These are phyloP conservation scores for Noccaea bulbosa DNA, from an alignment of 345 rosid genomes.

Conservation along the genomic window DNA sequence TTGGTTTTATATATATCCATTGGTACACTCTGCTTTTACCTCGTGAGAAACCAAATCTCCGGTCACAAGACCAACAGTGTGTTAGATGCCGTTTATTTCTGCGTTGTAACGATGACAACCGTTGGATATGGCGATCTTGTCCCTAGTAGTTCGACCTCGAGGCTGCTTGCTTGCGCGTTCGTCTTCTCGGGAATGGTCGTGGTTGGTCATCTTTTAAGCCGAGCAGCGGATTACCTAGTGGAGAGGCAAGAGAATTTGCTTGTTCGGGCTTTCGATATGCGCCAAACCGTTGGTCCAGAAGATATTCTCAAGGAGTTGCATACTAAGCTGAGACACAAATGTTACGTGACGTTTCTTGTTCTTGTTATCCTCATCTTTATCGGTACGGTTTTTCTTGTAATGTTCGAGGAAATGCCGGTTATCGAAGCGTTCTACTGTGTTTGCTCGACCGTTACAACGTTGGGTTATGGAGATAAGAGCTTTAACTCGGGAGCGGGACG, in stretches of 20 bases:
- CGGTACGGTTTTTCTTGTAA: slow-evolving; percentile 53
- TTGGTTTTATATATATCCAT: slow-evolving; percentile 56
- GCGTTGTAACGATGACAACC: slow-evolving; percentile 88
- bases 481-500: slow-evolving; percentile 43
- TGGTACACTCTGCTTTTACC: slow-evolving; percentile 67
- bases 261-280: slow-evolving; percentile 55
- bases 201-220: slow-evolving; percentile 57
- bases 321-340: slow-evolving; percentile 58
- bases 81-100: slow-evolving; percentile 78
- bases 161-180: slow-evolving; percentile 74
- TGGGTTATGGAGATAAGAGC: slow-evolving; percentile 41
- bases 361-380: slow-evolving; percentile 49
- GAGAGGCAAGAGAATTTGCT: slow-evolving; percentile 84
- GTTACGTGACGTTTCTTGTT: slow-evolving; percentile 45
- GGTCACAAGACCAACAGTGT: slow-evolving; percentile 71
- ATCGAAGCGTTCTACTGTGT: slow-evolving; percentile 76
- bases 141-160: slow-evolving; percentile 56
- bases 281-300: slow-evolving; percentile 43
- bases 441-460: slow-evolving; percentile 47
- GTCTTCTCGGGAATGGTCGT: slow-evolving; percentile 82
- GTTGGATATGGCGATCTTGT: slow-evolving; percentile 98
- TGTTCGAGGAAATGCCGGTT: slow-evolving; percentile 50
- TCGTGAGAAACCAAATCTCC: slow-evolving; percentile 52
- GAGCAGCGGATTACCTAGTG: slow-evolving; percentile 75
- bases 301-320: slow-evolving; percentile 60